Evolutionary conservation across 805 yeast species (phyloP), one percentile per base, ranked within the genome.

Genomic region (Candida schatavii): DNA sequence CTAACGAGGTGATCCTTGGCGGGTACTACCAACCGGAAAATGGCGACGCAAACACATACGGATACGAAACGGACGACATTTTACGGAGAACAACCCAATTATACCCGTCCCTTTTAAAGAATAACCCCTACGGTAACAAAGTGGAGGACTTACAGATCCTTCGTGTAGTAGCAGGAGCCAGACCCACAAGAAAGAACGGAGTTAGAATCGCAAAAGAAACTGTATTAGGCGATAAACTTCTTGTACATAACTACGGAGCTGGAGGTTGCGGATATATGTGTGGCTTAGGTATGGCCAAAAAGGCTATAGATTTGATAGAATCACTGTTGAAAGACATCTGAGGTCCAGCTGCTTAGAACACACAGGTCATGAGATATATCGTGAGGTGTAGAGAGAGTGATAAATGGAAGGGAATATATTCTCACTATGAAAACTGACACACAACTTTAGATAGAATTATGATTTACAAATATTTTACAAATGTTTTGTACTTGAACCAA

Each of bases 221-320:
- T 5, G 7, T 43, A 9, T 17, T 14, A 21, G 22, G 13, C 0
- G 42, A 43, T 4, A 35, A 26, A 29, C 9, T 14, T 10, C 18
- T 54, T 34, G 35, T 54, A 3, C 62, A 57, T 40, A 55, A 57
- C 43, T 56, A 55, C 39, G 62, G 62, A 13, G 62, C 62, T 6
- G 49, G 59, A 25, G 62, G 62, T 1, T 49, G 52, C 25, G 62
- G 62, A 3, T 57, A 51, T 39, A 50, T 52, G 33, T 49, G 55
- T 4, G 59, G 59, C 13, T 37, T 52, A 15, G 58, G 58, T 0
- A 54, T 55, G 59, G 55, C 57, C 7, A 25, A 42, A 19, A 20
- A 19, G 10, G 43, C 43, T 11, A 34, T 35, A 11, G 4, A 13
- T 9, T 22, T 39, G 17, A 11, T 31, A 5, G 35, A 31, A n/a